Base-by-base conservation (phyloP, 768 basidiomycete genomes). In the Boletus rufocinnamomeus region DNA sequence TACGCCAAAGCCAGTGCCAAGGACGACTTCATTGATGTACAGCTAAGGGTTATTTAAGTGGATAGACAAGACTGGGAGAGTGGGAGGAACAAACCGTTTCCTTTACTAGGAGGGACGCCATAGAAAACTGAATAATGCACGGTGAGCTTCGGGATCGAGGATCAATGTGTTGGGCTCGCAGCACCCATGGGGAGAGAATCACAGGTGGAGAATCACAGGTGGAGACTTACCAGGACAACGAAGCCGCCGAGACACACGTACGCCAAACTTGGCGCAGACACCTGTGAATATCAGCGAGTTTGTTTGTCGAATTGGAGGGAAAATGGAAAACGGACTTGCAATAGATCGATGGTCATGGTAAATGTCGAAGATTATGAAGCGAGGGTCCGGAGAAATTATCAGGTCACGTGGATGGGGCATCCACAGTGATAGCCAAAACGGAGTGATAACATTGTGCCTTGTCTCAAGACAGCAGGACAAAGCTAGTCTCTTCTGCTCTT, bases 11-110 rank as follows among this genome's bases (percentile, higher is more conserved):
- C 80, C 79, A 0, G 94, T 95, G 2, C 93, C 95, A 27, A 97
- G 85, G 32, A 95, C 88, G 35, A 96, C 95, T 79, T 99, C 96
- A 64, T 94, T 97, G 62, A 97, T 84, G 68, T 89, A 97, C 6
- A 96, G 68, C 84, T 92, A 52, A 19, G 23, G 40, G 23, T 7
- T n/a, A 17, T 25, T 35, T 46, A 0, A 51, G 10, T 38, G 30
- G 30, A 49, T 43, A 45, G 17, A 53, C 13, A 11, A 28, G 32
- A 50, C 30, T 25, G 5, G 3, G 45, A 25, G n/a, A 35, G 46
- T 14, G n/a, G 25, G 8, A 37, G 19, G 23, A 5, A 66, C 72
- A 11, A 47, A 89, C 91, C 77, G 78, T 87, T 74, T 97, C 92
- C 73, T 91, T 91, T 46, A 94, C 83, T 16, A 95, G 75, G 21